phyloP scores from a whole-genome alignment of 345 rosid species.

The Raphanus sativus region DNA sequence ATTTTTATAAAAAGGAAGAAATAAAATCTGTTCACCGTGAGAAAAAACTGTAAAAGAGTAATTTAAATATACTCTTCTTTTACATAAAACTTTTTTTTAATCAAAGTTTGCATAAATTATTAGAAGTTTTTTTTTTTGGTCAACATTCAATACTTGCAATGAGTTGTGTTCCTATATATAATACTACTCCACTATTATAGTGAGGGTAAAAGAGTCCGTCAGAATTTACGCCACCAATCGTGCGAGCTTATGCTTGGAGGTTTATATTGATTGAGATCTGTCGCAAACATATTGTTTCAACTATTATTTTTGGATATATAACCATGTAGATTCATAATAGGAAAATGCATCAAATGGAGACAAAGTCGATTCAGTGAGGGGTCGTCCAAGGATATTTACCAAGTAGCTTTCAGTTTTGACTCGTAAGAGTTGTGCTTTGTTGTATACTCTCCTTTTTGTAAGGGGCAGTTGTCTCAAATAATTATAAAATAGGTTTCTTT shows the following conservation, averaged over 20 bases:
- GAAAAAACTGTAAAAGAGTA: not conserved
- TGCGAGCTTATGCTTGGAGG: constrained; percentile 18
- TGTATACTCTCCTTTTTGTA: not conserved
- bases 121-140: too few species aligned
- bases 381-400: not conserved
- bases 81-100: too few species aligned
- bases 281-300: not conserved
- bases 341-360: not conserved
- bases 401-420: not conserved
- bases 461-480: too few species aligned
- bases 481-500: too few species aligned
- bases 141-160: not conserved
- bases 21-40: not conserved
- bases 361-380: not conserved
- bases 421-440: not conserved
- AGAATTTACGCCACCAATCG: constrained; percentile 23
- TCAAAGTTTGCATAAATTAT: too few species aligned
- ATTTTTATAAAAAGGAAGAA: not conserved
- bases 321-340: not conserved
- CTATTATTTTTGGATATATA: not conserved
- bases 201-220: constrained; percentile 8
- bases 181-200: not conserved
- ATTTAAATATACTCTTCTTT: too few species aligned
- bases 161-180: not conserved
- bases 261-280: not conserved